A percentile compares a stretch with the other conserved stretches of the same genome.
These are phyloP conservation scores for Marasmius sp. DNA, from an alignment of 1,284 basidiomycete genomes.

Conservation along the genomic window DNA sequence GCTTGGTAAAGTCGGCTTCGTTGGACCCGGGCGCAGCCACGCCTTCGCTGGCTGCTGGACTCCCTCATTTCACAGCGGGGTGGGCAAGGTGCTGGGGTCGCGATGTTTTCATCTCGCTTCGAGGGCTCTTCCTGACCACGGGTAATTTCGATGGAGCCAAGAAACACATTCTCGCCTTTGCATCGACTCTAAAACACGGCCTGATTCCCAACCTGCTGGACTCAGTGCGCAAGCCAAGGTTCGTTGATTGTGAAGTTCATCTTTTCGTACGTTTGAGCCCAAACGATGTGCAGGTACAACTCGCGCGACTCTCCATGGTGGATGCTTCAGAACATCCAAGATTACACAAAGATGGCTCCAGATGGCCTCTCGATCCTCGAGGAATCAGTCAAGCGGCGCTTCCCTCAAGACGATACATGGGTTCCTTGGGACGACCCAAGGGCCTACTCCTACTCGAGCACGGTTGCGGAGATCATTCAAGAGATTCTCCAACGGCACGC, in stretches of 20 bases:
- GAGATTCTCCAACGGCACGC: conserved; percentile 96
- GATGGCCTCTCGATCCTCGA: conserved; percentile 81
- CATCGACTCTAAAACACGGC: conserved; percentile 84
- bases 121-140: conserved; percentile 90
- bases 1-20: conserved; percentile 85
- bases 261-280: conserved; percentile 2
- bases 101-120: conserved; percentile 92
- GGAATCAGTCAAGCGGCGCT: conserved; percentile 85
- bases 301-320: conserved; percentile 95
- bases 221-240: conserved; percentile 81
- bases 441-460: conserved; percentile 81
- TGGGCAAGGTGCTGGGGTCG: conserved; percentile 98
- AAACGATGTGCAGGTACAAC: conserved; percentile 64
- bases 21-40: conserved; percentile 69
- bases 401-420: conserved; percentile 93
- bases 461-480: conserved; percentile 91
- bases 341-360: conserved; percentile 85
- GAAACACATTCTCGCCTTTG: conserved; percentile 87
- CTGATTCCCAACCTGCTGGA: conserved; percentile 93
- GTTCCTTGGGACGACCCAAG: conserved; percentile 86
- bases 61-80: conserved; percentile 87
- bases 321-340: conserved; percentile 98
- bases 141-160: conserved; percentile 86
- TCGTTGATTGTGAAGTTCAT: conserved; percentile 31
- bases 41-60: conserved; percentile 88